These are phyloP conservation scores for Acanthamoeba lenticulata DNA, from an alignment of 208 protist genomes.

Conservation along the genomic window DNA sequence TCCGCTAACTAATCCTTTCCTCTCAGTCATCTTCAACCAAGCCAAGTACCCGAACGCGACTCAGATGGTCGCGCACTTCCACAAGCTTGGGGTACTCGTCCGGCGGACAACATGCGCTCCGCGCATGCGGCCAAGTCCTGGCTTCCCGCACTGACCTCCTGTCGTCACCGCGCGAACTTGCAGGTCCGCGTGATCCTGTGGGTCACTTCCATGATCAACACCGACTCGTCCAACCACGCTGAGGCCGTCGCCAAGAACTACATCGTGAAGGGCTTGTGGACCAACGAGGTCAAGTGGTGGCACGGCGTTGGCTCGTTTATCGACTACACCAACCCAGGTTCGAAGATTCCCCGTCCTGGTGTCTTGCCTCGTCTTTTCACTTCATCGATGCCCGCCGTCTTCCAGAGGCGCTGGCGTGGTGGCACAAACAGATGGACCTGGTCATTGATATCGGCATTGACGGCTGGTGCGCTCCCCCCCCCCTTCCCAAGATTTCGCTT, in stretches of 20 bases:
- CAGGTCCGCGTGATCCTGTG: slow-evolving; percentile 47
- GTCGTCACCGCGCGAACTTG: not conserved
- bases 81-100: slow-evolving; percentile 20
- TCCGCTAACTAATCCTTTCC: not conserved
- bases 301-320: slow-evolving; percentile 63
- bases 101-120: not conserved
- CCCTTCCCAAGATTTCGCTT: not conserved
- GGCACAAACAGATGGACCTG: slow-evolving; percentile 67
- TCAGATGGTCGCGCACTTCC: slow-evolving; percentile 47
- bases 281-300: slow-evolving; percentile 66
- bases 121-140: not conserved
- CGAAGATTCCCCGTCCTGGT: not conserved
- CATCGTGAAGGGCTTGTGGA: slow-evolving; percentile 52
- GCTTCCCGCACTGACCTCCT: not conserved
- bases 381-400: too few species aligned
- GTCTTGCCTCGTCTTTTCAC: not conserved
- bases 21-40: not conserved
- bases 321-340: slow-evolving; percentile 66
- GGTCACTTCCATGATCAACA: slow-evolving; percentile 60
- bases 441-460: slow-evolving; percentile 72
- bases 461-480: slow-evolving; percentile 10
- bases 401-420: slow-evolving; percentile 62
- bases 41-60: slow-evolving; percentile 60
- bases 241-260: slow-evolving; percentile 54
- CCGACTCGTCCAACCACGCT: slow-evolving; percentile 28